A percentile compares a stretch with the other conserved stretches of the same genome.
Conservation (phyloP, 1,284 basidiomycete genomes). For the Anthracocystis walkeri region DNA sequence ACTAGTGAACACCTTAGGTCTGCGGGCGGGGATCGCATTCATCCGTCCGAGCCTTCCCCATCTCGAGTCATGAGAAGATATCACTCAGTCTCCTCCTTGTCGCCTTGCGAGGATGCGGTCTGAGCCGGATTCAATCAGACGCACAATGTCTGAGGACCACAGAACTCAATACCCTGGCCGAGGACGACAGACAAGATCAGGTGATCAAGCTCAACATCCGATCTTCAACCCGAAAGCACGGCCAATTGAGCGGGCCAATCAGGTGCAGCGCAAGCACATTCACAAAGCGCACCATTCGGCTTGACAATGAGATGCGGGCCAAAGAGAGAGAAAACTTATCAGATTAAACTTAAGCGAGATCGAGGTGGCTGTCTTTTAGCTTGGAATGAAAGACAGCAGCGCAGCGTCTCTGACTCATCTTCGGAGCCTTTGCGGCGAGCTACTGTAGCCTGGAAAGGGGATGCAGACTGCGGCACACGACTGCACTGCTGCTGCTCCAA, state of each 20-base stretch:
- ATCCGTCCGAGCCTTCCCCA: too few relatives aligned
- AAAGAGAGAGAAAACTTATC: background rate
- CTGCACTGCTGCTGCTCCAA: background rate
- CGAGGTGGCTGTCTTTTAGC: background rate
- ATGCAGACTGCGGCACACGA: background rate
- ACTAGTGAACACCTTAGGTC: too few relatives aligned
- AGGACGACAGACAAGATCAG: background rate
- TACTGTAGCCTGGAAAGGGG: too few relatives aligned
- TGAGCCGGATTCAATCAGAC: too few relatives aligned
- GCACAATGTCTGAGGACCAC: too few relatives aligned
- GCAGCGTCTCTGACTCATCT: slow-evolving; percentile 1
- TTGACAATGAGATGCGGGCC: background rate
- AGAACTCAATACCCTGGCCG: background rate
- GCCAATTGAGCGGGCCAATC: background rate
- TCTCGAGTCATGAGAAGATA: too few relatives aligned
- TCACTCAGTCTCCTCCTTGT: too few relatives aligned
- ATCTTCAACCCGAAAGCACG: background rate
- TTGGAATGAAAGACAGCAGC: background rate
- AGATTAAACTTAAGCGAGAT: slow-evolving; percentile 6
- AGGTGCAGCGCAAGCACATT: background rate
- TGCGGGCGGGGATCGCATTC: too few relatives aligned
- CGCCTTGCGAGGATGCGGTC: too few relatives aligned
- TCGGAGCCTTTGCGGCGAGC: background rate
- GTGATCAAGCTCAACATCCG: background rate
- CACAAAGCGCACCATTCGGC: background rate